Conservation (phyloP, 139 green algal species). For the Chlorella sp. region DNA sequence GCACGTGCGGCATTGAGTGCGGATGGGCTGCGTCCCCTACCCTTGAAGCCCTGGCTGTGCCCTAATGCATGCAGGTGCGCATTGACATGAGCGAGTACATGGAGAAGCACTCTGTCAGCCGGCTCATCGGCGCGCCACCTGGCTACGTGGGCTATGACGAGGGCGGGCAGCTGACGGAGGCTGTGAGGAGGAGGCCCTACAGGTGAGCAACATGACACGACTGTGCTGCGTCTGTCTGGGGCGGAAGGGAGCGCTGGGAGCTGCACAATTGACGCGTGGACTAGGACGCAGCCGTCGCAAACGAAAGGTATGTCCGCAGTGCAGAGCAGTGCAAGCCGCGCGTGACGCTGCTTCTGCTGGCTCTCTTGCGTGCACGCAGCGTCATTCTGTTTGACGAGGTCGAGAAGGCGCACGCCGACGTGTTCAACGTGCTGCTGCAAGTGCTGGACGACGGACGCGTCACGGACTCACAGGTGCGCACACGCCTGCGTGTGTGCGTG, state of each 20-base stretch:
- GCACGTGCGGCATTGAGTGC: no score
- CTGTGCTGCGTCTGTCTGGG: no score
- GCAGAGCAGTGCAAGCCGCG: no score
- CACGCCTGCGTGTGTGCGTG: no score
- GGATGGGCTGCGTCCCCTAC: no score
- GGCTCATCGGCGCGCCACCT: constrained; percentile 84
- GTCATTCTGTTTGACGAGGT: constrained; percentile 96
- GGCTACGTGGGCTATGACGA: constrained; percentile 93
- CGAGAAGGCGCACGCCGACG: constrained; percentile 97
- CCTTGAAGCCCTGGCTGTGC: no score
- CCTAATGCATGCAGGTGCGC: constrained; percentile 73
- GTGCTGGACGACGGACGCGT: constrained; percentile 92
- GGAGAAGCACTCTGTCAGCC: constrained; percentile 83
- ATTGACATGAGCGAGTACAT: constrained; percentile 98
- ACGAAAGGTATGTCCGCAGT: no score
- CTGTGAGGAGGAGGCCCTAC: constrained; percentile 64
- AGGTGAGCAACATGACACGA: constrained; percentile 3
- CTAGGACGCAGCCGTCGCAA: no score
- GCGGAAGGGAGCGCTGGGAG: no score
- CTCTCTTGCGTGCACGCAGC: neutral
- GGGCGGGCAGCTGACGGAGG: constrained; percentile 95
- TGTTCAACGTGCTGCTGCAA: constrained; percentile 97
- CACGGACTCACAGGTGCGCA: constrained; percentile 80
- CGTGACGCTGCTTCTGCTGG: no score
- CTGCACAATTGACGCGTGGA: no score